Evolutionary conservation across 1,284 basidiomycete genomes (phyloP), one percentile per base, ranked within the genome.

Genomic region (Ustilago xerochloae): DNA sequence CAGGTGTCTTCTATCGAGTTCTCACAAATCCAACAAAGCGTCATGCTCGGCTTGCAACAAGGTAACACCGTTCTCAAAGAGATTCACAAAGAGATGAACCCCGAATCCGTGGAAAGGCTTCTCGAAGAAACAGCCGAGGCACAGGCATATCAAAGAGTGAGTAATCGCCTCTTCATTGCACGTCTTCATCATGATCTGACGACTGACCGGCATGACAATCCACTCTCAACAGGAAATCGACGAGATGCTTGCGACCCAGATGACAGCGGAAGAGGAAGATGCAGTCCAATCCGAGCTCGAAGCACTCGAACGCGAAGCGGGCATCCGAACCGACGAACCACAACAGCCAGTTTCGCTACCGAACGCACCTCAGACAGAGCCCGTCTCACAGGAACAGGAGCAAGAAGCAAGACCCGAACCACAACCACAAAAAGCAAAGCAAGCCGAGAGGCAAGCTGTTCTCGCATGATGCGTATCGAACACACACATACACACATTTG

Each of bases 1-100:
- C 81, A 97, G 94, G 93, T 97, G 6, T 92, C 92, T 8, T 93
- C 91, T 0, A 97, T 99, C 81, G 96, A 99, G 84, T 98, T 97
- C 87, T 93, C 96, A 0, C 88, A 96, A 61, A 91, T 99, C 43
- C 93, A 99, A 85, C 90, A 93, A 43, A 93, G 94, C 4, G 92
- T 99, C 16, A 84, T 98, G 48, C 93, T 94, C 85, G 96, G 96
- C 8, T 86, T 99, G 41, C 90, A 93, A 84, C 93, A 96, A 86
- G 96, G 96, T 2, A 97, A 93, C 73, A 90, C 92, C 43, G 94
- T 97, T 0, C 87, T 99, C 59, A 93, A 92, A 82, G 90, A 96
- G 86, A 92, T 99, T 36, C 94, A 99, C 85, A 90, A 90, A 80
- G 94, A 98, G 85, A 91, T 98, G 89, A 93, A 90, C 72, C 81